These are phyloP conservation scores for Exophiala phaeomuriformis DNA, from an alignment of 2,329 filamentous ascomycete species.

Conservation along the genomic window DNA sequence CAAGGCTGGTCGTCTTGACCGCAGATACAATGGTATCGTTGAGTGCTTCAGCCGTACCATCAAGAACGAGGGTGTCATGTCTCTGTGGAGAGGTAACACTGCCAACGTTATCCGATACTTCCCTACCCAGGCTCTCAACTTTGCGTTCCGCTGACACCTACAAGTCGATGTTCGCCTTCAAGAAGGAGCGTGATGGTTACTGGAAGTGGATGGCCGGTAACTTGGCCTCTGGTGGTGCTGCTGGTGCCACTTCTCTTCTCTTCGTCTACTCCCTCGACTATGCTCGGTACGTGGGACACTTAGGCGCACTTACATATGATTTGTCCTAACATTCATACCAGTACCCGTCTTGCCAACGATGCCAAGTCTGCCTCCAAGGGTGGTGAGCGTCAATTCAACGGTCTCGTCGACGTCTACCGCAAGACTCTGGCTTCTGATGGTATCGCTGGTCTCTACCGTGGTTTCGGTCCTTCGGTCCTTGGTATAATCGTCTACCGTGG, in stretches of 20 bases:
- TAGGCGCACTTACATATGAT: not conserved
- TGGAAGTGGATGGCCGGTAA: conserved; percentile 99
- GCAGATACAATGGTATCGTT: conserved; percentile 85
- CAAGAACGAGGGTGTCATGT: conserved; percentile 83
- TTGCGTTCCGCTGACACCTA: conserved; percentile 99
- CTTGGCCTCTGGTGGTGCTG: conserved; percentile 98
- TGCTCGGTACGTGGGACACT: conserved; percentile 50
- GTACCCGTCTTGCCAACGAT: conserved; percentile 99
- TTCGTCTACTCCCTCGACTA: conserved; percentile 99
- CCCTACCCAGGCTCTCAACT: conserved; percentile 99
- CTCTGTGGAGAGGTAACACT: conserved; percentile 99
- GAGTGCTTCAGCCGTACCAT: conserved; percentile 96
- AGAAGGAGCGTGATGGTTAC: conserved; percentile 99
- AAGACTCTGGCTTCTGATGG: conserved; percentile 99
- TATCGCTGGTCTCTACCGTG: conserved; percentile 99
- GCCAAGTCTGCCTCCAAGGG: conserved; percentile 91
- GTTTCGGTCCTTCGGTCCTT: conserved; percentile 98
- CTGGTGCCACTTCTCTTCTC: conserved; percentile 98
- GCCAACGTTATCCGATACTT: conserved; percentile 99
- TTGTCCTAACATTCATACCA: conserved; percentile 9
- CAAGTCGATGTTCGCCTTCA: conserved; percentile 99
- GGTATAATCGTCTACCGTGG: conserved; percentile 99
- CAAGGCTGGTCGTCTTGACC: conserved; percentile 95
- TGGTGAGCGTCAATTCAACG: conserved; percentile 99
- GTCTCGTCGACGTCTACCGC: conserved; percentile 98